phyloP scores from a whole-genome alignment of 2,329 filamentous ascomycete species.

The Monosporascus sp. region DNA sequence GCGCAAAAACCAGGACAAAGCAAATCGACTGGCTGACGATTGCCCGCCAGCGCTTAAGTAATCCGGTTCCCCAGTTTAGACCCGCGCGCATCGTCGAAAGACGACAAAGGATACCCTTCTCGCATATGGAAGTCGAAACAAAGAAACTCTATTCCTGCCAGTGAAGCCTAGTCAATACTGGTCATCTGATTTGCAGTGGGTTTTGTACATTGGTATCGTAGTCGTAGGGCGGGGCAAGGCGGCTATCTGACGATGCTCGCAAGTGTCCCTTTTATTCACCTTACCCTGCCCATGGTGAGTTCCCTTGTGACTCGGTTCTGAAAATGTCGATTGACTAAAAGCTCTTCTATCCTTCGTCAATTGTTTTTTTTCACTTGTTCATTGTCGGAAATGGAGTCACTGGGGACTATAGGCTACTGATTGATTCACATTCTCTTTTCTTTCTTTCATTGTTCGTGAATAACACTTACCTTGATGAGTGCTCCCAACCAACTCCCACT shows the following conservation, averaged over 20 bases:
- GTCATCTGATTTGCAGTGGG: neutral
- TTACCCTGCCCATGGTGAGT: neutral
- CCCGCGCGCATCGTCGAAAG: slow-evolving; percentile 19
- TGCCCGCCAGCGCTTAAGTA: slow-evolving; percentile 21
- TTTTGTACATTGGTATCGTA: neutral
- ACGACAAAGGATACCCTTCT: slow-evolving; percentile 20
- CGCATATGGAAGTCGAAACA: slow-evolving; percentile 13
- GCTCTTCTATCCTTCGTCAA: slow-evolving; percentile 2
- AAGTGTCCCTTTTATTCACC: slow-evolving; percentile 1
- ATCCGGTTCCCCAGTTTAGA: slow-evolving; percentile 1
- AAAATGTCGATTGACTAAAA: slow-evolving; percentile 2
- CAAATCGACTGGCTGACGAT: slow-evolving; percentile 23
- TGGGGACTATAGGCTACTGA: slow-evolving; percentile 14
- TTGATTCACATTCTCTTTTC: slow-evolving; percentile 9
- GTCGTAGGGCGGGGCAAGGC: neutral
- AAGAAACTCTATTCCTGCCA: slow-evolving; percentile 14
- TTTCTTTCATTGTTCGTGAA: slow-evolving; percentile 13
- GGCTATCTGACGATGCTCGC: neutral
- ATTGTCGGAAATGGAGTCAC: slow-evolving; percentile 11
- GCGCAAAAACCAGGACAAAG: slow-evolving; percentile 10
- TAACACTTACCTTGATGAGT: slow-evolving; percentile 5
- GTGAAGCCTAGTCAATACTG: slow-evolving; percentile 7
- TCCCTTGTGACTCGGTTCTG: slow-evolving; percentile 5
- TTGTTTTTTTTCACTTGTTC: slow-evolving; percentile 6
- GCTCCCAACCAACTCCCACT: slow-evolving; percentile 5